Evolutionary conservation across 2,329 filamentous ascomycete genomes (phyloP), one percentile per base, ranked within the genome.

Genomic region (Aplosporella prunicola): DNA sequence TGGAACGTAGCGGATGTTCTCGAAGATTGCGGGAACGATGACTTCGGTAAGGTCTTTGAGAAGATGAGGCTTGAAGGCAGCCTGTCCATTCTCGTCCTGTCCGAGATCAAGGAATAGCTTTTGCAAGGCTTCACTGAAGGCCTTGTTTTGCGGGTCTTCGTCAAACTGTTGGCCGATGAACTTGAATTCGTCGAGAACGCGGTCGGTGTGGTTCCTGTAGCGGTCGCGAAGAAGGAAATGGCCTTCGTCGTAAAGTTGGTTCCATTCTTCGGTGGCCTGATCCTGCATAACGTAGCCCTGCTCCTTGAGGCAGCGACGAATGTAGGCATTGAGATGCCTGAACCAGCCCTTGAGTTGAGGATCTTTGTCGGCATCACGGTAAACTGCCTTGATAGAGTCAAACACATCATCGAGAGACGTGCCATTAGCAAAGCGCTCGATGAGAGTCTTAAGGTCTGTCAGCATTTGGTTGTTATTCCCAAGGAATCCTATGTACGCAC

Each of bases 341-440:
- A 96, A 95, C 89, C 89, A 98, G 41, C 76, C 68, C 61, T 80
- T 86, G 37, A 98, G 74, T 55, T 96, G 85, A 1, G 80, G 76
- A 47, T 98, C 91, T 14, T 71, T 72, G 45, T 96, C 85, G 4
- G 91, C 87, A 57, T 93, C 85, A 33, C 69, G 68, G 67, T 96
- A 96, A 49, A 98, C 80, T 45, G 78, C 74, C 48, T 87, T 80
- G 59, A 98, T 80, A 0, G 87, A 78, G 13, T 82, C 78, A 65
- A 91, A 86, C 4, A 96, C 67, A 47, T 93, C 85, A 45, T 93
- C 81, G 22, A 79, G 77, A 0, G 88, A 95, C 7, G 91, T 96
- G 53, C 80, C 80, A 61, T 98, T 96, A 56, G 91, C 91, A 51
- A 95, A 96, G 32, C 91, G 82, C 68, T 96, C 91, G 48, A 98